Base-by-base conservation (phyloP, 1,139 yeast species). In the Geotrichum europaeum region DNA sequence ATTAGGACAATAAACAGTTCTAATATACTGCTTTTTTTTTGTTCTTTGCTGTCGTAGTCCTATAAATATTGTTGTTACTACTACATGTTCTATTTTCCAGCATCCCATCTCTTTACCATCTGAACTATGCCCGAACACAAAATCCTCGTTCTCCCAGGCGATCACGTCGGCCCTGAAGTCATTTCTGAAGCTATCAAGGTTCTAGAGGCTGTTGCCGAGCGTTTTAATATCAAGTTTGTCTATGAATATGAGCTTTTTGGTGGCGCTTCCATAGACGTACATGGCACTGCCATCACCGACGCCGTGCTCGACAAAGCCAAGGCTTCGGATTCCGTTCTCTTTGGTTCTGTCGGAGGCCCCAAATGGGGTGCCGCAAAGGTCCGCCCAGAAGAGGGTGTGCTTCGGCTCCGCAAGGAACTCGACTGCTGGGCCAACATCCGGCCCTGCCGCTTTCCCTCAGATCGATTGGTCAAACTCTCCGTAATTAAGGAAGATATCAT, bases 281-380 rank as follows among this genome's bases (percentile, higher is more conserved):
- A 92, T 57, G 96, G 96, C 55, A 85, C 75, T 49, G 96, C 97
- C 61, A 79, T 90, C 66, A 87, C 96, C 13, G 90, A 84, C 62
- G 89, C 81, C 58, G 82, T 95, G 2, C 78, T 90, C 58, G 86
- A 77, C 58, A 86, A 91, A 24, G 83, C 96, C 50, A 87, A 87
- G 73, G 75, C 75, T 34, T 84, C 96, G 0, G 94, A 89, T 73
- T 96, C 96, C 30, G 95, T 90, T n/a, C 77, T 90, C 64, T 79
- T 90, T 65, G 96, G 96, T 65, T 96, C 97, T 10, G 97, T 90
- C 40, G 97, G 97, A 65, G 97, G 97, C 43, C 97, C 97, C 61
- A 89, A 90, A 76, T 90, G 97, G 97, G 90, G 90, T 36, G 86
- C 96, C 30, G 95, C 94, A 36, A 61, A 57, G 24, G 57, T 51